Conservation (phyloP, 768 basidiomycete species). For the Saitozyma sp. region DNA sequence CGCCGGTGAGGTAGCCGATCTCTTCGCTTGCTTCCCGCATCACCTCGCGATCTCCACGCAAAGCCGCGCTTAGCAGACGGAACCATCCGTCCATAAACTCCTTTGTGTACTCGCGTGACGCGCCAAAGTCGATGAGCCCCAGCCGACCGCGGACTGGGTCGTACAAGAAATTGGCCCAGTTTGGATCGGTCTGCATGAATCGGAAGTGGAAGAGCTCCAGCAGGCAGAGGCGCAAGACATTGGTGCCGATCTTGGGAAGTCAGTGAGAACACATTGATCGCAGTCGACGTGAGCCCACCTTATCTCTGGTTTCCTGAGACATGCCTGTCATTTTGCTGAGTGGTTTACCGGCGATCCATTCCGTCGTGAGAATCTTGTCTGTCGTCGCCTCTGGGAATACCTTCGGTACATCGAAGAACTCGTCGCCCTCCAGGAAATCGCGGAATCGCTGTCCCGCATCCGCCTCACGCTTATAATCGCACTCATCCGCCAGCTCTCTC, state of each 20-base stretch:
- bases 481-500: constrained; percentile 86
- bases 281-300: constrained; percentile 56
- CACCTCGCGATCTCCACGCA: constrained; percentile 64
- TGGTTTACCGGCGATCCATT: constrained; percentile 74
- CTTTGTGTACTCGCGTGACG: constrained; percentile 79
- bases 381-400: constrained; percentile 78
- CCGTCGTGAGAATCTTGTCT: constrained; percentile 82
- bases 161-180: constrained; percentile 98
- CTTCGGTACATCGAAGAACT: constrained; percentile 78
- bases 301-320: constrained; percentile 65
- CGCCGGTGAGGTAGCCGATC: constrained; percentile 85
- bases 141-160: constrained; percentile 61
- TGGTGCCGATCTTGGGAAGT: constrained; percentile 69
- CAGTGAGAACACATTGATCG: background rate
- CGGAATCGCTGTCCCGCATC: constrained; percentile 65
- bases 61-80: constrained; percentile 75
- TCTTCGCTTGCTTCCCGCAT: constrained; percentile 74
- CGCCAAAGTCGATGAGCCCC: constrained; percentile 87
- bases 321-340: constrained; percentile 65
- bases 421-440: constrained; percentile 55
- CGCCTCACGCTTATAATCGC: constrained; percentile 84
- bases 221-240: constrained; percentile 81
- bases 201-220: constrained; percentile 87
- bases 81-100: constrained; percentile 89
- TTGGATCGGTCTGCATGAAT: constrained; percentile 97